Conservation (phyloP, 2,329 filamentous ascomycete species). For the Graphiopsis chlorocephala region DNA sequence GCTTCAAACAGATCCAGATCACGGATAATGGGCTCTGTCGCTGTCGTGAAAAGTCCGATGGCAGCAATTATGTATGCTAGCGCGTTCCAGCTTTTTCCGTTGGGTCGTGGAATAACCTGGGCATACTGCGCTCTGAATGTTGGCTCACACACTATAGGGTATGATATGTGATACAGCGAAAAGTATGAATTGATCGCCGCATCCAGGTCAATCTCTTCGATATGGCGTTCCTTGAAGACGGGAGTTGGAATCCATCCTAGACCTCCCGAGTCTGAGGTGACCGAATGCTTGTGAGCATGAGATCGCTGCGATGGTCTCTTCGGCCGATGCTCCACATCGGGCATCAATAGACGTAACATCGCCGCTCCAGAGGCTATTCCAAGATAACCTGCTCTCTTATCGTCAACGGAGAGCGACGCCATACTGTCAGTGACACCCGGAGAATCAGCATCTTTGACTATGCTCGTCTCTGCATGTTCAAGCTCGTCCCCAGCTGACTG, state of each 20-base stretch:
- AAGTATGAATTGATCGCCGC: conserved; percentile 44
- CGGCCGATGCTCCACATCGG: conserved; percentile 20
- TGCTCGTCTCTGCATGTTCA: not conserved
- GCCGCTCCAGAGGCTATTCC: conserved; percentile 48
- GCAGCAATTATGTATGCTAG: conserved; percentile 47
- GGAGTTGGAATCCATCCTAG: conserved; percentile 25
- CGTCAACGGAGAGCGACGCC: conserved; percentile 34
- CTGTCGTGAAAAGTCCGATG: conserved; percentile 43
- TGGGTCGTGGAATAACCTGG: conserved; percentile 43
- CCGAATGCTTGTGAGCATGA: not conserved
- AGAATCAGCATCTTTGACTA: conserved; percentile 18
- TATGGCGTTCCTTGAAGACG: conserved; percentile 23
- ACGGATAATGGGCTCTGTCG: conserved; percentile 39
- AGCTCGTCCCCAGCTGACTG: conserved; percentile 19
- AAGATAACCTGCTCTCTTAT: conserved; percentile 44
- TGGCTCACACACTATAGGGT: conserved; percentile 49
- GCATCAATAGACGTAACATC: conserved; percentile 38
- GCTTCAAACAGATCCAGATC: conserved; percentile 46
- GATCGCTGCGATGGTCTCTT: conserved; percentile 1
- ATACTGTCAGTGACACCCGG: conserved; percentile 29
- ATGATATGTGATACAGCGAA: conserved; percentile 45
- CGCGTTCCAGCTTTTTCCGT: conserved; percentile 45
- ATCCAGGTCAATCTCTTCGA: conserved; percentile 31
- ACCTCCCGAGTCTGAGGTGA: conserved; percentile 11
- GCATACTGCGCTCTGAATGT: conserved; percentile 49